Base-by-base conservation (phyloP, 768 basidiomycete genomes). In the Mycena vulgaris region DNA sequence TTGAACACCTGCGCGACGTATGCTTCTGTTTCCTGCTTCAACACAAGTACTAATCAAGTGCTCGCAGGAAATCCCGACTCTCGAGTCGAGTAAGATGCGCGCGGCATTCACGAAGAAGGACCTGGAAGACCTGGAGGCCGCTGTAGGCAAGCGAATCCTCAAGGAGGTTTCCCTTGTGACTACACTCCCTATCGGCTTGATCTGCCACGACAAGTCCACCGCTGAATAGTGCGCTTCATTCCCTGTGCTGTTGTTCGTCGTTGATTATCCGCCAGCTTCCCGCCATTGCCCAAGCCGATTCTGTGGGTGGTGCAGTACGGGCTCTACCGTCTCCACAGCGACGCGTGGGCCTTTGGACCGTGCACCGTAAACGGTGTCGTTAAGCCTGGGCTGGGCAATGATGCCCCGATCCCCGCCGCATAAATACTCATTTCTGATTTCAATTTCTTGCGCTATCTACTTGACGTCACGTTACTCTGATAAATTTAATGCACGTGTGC, bases 321-420 rank as follows among this genome's bases (percentile, higher is more conserved):
- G 45, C 75, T 79, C 17, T 79, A 71, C 39, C 60, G 76, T 28
- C 75, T 73, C 31, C 76, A 80, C 52, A 74, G 72, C 19, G 77
- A 79, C 17, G 77, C 79, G n/a, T 82, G 81, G 79, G 76, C 72
- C 21, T 81, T 80, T 47, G 80, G 77, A 3, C 77, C 80, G 0
- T 74, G 75, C 28, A 78, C 79, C 70, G 71, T 75, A 19, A 67
- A 74, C 51, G 79, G 80, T 1, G 60, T 62, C 25, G 42, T 73
- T 14, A 73, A 59, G 58, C 68, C 71, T 35, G 71, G 71, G 8
- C 64, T 73, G 14, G 71, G 71, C 5, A 73, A 73, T 30, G 71
- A 73, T 17, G 45, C 55, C 16, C 67, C 59, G 0, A 2, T 62
- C 7, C 66, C 59, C 23, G 31, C 25, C 35, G 60, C 67, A 7